Evolutionary conservation across 1,284 basidiomycete genomes (phyloP), one percentile per base, ranked within the genome.

Genomic region (Puccinia triticina): DNA sequence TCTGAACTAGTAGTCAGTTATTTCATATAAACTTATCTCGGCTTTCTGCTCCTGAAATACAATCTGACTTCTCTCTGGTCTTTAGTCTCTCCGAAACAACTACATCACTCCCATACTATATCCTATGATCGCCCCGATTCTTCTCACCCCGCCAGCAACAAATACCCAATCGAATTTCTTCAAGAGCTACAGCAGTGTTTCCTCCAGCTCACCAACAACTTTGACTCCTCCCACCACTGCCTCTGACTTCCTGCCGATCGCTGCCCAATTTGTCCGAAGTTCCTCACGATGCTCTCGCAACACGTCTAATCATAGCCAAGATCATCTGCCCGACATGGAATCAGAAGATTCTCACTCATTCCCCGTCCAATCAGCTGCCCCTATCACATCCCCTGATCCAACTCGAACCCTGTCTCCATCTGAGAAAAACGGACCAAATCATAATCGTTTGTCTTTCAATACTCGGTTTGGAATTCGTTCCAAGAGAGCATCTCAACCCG

Each of bases 81-180:
- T 57, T 23, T 34, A 83, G 34, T 46, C 67, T 29, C 48, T 69
- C 69, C 82, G 72, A 80, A 94, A 96, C 84, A 93, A 93, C 0
- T 98, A 98, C 86, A 93, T 96, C 85, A 92, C 93, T 83, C 92
- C 94, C 3, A 90, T 98, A 26, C 90, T 99, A 10, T 94, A 97
- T 87, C 93, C 84, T 91, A 90, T 88, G 90, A 88, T 90, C 84
- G 84, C 89, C 57, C 91, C 90, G 43, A 85, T 83, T 82, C 84
- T 48, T 53, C 83, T 43, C 69, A 89, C 90, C 12, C 90, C 90
- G 66, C 84, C 90, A 66, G 91, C 92, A 84, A 73, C 71, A 87
- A 91, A 23, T 83, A 90, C 78, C 8, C 82, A 83, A 18, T 84
- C 86, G 48, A 78, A 84, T 16, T 85, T 84, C 37, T 85, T 48